Conservation (phyloP, 148 eudicot species). For the Diospyros lotus region DNA sequence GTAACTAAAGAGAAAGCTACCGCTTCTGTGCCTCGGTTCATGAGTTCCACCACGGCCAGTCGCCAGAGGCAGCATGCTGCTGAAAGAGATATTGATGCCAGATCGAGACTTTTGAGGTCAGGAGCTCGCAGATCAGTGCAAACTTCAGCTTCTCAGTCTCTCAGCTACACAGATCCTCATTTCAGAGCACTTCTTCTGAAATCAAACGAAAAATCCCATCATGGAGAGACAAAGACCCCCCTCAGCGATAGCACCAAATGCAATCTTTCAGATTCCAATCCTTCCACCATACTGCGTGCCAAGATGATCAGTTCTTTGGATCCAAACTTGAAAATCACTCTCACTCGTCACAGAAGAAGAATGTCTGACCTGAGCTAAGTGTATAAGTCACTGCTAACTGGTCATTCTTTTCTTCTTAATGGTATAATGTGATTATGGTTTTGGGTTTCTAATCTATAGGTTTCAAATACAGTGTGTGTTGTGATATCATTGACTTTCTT, state of each 20-base stretch:
- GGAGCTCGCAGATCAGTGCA: constrained; percentile 54
- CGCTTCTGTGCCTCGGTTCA: constrained; percentile 53
- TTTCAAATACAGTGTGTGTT: not conserved
- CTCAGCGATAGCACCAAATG: constrained; percentile 31
- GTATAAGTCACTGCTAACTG: not conserved
- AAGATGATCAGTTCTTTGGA: constrained; percentile 35
- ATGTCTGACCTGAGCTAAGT: constrained; percentile 40
- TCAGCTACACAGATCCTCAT: constrained; percentile 48
- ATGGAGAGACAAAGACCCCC: constrained; percentile 19
- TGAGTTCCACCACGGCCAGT: constrained; percentile 59
- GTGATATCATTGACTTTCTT: not conserved
- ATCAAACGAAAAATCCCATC: constrained; percentile 28
- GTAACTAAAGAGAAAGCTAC: constrained; percentile 18
- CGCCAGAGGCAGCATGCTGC: constrained; percentile 45
- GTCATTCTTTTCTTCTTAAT: not conserved
- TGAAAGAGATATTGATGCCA: constrained; percentile 32
- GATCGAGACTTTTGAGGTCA: constrained; percentile 42
- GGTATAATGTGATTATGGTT: constrained; percentile 8
- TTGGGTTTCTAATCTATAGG: not conserved
- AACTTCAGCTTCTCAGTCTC: constrained; percentile 53
- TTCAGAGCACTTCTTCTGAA: constrained; percentile 39
- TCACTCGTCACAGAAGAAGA: constrained; percentile 57
- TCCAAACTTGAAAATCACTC: constrained; percentile 33
- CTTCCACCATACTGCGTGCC: constrained; percentile 21
- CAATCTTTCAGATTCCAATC: constrained; percentile 24